These are phyloP conservation scores for Chlamydomonas applanata DNA, from an alignment of 139 green algal species.

Conservation along the genomic window DNA sequence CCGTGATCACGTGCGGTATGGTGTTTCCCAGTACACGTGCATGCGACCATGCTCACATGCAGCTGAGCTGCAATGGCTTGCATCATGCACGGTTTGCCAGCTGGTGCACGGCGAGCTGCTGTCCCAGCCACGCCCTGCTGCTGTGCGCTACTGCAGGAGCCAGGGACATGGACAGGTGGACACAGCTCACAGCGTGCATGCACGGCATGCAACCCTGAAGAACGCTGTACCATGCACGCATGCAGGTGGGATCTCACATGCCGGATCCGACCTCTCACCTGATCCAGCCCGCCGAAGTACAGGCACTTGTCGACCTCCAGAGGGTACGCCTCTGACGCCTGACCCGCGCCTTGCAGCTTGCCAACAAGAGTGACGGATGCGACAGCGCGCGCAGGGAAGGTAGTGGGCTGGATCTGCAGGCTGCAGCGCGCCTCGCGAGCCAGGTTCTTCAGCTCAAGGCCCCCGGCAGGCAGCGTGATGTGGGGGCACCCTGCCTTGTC, in stretches of 20 bases:
- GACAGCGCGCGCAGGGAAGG: conserved; percentile 67
- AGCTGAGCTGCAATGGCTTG: too few species aligned
- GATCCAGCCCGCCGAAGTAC: conserved; percentile 57
- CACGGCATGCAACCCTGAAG: too few species aligned
- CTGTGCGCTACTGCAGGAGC: too few species aligned
- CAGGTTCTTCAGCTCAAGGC: conserved; percentile 78
- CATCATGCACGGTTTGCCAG: too few species aligned
- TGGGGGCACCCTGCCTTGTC: conserved; percentile 70
- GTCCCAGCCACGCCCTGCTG: too few species aligned
- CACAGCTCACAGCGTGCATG: too few species aligned
- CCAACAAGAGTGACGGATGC: conserved; percentile 77
- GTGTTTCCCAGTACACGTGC: too few species aligned
- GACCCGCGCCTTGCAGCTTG: conserved; percentile 26
- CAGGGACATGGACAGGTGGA: too few species aligned
- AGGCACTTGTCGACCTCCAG: conserved; percentile 42
- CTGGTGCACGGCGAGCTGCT: too few species aligned
- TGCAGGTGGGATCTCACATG: conserved; percentile 1
- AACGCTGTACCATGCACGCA: too few species aligned
- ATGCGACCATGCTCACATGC: too few species aligned
- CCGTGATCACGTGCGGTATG: too few species aligned
- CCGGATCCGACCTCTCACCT: conserved; percentile 24
- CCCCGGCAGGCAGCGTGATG: conserved; percentile 61
- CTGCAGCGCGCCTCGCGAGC: conserved; percentile 52
- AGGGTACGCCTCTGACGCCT: conserved; percentile 6
- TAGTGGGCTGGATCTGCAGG: conserved; percentile 79